These are phyloP conservation scores for Artomyces pyxidatus DNA, from an alignment of 768 basidiomycete genomes.

Conservation along the genomic window DNA sequence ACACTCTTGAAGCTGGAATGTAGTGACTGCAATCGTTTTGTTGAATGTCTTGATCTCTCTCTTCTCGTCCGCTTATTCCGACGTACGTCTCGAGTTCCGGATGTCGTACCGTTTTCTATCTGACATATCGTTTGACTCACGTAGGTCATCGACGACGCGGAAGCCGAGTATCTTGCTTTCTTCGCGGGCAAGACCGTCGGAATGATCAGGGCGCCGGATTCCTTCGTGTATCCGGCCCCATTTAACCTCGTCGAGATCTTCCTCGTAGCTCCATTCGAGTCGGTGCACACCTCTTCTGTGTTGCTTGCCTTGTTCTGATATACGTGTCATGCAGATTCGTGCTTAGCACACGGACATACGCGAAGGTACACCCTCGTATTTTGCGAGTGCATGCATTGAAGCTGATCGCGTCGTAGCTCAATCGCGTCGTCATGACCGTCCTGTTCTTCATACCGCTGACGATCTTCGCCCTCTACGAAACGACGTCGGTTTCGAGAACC, in stretches of 20 bases:
- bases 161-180: slow-evolving; percentile 85
- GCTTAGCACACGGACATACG: slow-evolving; percentile 34
- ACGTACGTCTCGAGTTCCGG: slow-evolving; percentile 38
- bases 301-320: not conserved
- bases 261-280: slow-evolving; percentile 85
- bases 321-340: slow-evolving; percentile 3
- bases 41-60: slow-evolving; percentile 94
- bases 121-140: not conserved
- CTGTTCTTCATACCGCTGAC: slow-evolving; percentile 80
- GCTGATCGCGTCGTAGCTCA: slow-evolving; percentile 61
- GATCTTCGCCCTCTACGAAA: slow-evolving; percentile 70
- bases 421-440: slow-evolving; percentile 66
- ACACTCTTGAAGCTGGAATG: slow-evolving; percentile 56
- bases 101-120: not conserved
- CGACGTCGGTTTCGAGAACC: slow-evolving; percentile 38
- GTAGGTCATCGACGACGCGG: slow-evolving; percentile 75
- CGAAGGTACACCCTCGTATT: slow-evolving; percentile 31
- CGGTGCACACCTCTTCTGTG: slow-evolving; percentile 22
- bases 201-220: slow-evolving; percentile 82
- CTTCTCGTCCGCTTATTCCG: slow-evolving; percentile 87
- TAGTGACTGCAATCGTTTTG: slow-evolving; percentile 73
- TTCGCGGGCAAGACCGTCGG: slow-evolving; percentile 81
- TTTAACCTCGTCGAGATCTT: slow-evolving; percentile 84
- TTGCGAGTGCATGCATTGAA: slow-evolving; percentile 10
- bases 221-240: slow-evolving; percentile 83